Conservation (phyloP, 1,284 basidiomycete species). For the Cerrena zonata region DNA sequence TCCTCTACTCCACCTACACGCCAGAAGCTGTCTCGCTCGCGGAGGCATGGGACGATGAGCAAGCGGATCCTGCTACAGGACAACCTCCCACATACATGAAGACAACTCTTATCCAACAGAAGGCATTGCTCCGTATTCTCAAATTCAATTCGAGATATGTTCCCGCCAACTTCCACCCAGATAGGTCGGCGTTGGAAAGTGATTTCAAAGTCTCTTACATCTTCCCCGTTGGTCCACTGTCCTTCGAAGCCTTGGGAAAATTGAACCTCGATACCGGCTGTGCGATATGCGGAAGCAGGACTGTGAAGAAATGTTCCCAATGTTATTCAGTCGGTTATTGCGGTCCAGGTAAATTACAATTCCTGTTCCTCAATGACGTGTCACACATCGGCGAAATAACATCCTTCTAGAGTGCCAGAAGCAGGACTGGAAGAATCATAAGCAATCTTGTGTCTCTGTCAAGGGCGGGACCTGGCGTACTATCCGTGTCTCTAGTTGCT, state of each 20-base stretch:
- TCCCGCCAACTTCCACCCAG: slow-evolving; percentile 22
- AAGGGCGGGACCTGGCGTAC: slow-evolving; percentile 36
- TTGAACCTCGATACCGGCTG: slow-evolving; percentile 34
- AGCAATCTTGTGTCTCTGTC: slow-evolving; percentile 32
- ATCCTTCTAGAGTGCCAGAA: slow-evolving; percentile 33
- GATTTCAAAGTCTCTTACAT: slow-evolving; percentile 31
- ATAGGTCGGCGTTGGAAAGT: slow-evolving; percentile 19
- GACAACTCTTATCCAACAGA: slow-evolving; percentile 31
- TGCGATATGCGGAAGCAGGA: slow-evolving; percentile 33
- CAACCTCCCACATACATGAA: too few relatives aligned
- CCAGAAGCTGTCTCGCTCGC: too few relatives aligned
- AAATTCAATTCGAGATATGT: slow-evolving; percentile 31
- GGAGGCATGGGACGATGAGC: too few relatives aligned
- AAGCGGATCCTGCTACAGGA: too few relatives aligned
- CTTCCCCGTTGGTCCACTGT: slow-evolving; percentile 35
- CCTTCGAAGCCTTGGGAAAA: slow-evolving; percentile 31
- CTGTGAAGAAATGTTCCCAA: slow-evolving; percentile 28
- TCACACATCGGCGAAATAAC: neutral
- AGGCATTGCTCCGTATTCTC: slow-evolving; percentile 28
- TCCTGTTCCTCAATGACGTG: slow-evolving; percentile 33
- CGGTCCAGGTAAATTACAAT: slow-evolving; percentile 25
- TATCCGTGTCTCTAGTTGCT: slow-evolving; percentile 21
- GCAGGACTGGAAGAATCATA: slow-evolving; percentile 37
- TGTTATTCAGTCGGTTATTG: slow-evolving; percentile 37
- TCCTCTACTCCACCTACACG: too few relatives aligned